These are phyloP conservation scores for Sesbania bispinosa DNA, from an alignment of 306 rosid species.

Conservation along the genomic window DNA sequence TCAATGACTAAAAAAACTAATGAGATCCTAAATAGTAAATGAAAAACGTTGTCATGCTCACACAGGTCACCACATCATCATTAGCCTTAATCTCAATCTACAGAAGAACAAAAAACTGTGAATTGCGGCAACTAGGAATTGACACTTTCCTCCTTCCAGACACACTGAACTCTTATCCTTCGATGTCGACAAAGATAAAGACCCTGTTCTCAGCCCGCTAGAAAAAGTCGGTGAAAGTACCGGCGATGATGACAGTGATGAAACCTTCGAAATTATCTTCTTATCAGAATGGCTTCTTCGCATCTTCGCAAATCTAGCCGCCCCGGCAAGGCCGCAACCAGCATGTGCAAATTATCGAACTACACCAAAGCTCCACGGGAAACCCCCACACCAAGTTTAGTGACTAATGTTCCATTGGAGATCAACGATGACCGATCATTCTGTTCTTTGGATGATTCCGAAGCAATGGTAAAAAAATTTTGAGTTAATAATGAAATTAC, in stretches of 20 bases:
- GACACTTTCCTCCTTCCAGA: slow-evolving; percentile 62
- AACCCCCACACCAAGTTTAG: too few species aligned
- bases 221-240: slow-evolving; percentile 47
- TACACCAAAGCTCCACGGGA: too few species aligned
- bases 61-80: slow-evolving; percentile 80
- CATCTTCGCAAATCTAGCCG: too few species aligned
- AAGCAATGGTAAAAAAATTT: too few species aligned
- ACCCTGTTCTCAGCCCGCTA: slow-evolving; percentile 53
- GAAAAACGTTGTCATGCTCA: neutral
- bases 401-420: too few species aligned
- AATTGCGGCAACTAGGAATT: slow-evolving; percentile 69
- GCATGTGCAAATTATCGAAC: too few species aligned
- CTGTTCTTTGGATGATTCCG: too few species aligned
- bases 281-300: too few species aligned
- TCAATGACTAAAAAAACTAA: too few species aligned
- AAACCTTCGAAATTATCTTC: slow-evolving; percentile 57
- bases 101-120: slow-evolving; percentile 75
- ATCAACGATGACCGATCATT: too few species aligned
- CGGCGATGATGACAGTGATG: slow-evolving; percentile 38
- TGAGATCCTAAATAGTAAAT: neutral
- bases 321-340: too few species aligned
- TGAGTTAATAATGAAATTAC: too few species aligned
- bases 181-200: slow-evolving; percentile 52
- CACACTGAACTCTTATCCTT: slow-evolving; percentile 51
- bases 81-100: slow-evolving; percentile 85